Conservation (phyloP, 2,329 filamentous ascomycete genomes). For the Aspergillus carbonarius region DNA sequence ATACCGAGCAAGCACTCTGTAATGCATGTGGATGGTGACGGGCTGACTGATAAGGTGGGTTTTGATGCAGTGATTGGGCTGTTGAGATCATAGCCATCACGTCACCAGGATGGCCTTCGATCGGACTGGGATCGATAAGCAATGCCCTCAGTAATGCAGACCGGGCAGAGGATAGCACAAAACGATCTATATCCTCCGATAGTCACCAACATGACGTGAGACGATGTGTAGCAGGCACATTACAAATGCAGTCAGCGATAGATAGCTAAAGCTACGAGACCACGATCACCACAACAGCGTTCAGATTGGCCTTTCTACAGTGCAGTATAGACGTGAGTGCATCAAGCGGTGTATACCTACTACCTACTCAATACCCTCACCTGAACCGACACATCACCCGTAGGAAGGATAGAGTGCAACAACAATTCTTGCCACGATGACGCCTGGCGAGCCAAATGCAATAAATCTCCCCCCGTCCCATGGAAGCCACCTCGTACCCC, state of each 20-base stretch:
- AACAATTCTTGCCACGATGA: background rate
- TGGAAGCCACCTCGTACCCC: background rate
- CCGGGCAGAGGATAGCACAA: background rate
- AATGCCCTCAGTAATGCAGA: background rate
- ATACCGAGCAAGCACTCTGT: background rate
- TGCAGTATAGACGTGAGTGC: too few relatives aligned
- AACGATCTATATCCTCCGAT: background rate
- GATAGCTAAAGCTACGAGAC: too few relatives aligned
- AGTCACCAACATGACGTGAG: background rate
- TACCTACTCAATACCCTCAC: too few relatives aligned
- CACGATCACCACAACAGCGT: too few relatives aligned
- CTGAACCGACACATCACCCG: too few relatives aligned
- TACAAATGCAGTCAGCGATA: too few relatives aligned
- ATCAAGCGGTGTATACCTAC: too few relatives aligned
- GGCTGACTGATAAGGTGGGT: background rate
- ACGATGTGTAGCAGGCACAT: too few relatives aligned
- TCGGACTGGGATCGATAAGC: background rate
- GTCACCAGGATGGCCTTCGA: background rate
- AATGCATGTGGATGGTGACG: background rate
- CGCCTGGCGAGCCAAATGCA: background rate
- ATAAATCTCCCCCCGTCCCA: background rate
- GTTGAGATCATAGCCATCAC: background rate
- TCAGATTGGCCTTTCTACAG: too few relatives aligned
- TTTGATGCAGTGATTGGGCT: background rate
- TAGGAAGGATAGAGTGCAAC: too few relatives aligned